These are phyloP conservation scores for Eucalyptus curtisii DNA, from an alignment of 345 rosid species.

Conservation along the genomic window DNA sequence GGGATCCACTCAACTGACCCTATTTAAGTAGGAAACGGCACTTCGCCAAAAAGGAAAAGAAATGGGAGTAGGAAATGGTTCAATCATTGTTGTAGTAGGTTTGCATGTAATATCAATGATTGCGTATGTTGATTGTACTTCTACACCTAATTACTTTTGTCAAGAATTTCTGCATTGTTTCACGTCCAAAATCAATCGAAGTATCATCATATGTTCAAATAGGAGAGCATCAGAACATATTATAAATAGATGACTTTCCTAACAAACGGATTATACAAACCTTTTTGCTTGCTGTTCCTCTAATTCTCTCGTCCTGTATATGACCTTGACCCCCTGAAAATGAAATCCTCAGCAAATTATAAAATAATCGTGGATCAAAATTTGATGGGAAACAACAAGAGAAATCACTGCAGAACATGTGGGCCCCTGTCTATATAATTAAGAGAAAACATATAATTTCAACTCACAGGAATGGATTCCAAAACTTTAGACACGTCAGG, in stretches of 20 bases:
- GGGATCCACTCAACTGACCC: not conserved
- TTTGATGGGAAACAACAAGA: not conserved
- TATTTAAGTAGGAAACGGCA: not conserved
- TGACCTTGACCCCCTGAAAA: slow-evolving; percentile 71
- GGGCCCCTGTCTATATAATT: not conserved
- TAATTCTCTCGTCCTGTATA: slow-evolving; percentile 69
- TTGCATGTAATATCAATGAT: not conserved
- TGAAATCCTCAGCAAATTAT: not conserved
- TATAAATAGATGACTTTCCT: not conserved
- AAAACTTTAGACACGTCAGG: slow-evolving; percentile 58
- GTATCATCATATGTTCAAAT: not conserved
- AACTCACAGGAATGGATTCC: slow-evolving; percentile 47
- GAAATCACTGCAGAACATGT: not conserved
- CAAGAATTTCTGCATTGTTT: not conserved
- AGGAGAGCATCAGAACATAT: not conserved
- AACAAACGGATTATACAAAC: slow-evolving; percentile 9
- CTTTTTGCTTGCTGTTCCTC: slow-evolving; percentile 89
- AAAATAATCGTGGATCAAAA: not conserved
- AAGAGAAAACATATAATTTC: not conserved
- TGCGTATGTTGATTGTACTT: not conserved
- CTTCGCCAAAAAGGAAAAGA: not conserved
- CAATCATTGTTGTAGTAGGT: not conserved
- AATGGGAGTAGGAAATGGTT: not conserved
- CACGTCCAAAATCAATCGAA: not conserved
- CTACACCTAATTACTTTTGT: not conserved